These are phyloP conservation scores for Corymbia citriodora DNA, from an alignment of 441 rosid species.

Conservation along the genomic window DNA sequence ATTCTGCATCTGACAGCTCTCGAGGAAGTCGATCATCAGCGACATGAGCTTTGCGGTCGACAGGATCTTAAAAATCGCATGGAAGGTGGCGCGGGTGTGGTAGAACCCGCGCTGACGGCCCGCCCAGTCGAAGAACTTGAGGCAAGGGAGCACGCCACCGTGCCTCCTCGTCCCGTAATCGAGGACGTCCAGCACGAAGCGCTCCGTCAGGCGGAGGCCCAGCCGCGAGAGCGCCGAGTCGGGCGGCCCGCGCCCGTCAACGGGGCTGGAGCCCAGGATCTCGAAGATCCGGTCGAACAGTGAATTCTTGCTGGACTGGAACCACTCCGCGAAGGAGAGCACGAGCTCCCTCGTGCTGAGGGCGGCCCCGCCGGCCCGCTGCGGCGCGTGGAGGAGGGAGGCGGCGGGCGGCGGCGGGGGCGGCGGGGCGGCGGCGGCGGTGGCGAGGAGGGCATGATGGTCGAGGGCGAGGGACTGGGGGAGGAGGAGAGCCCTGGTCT, in stretches of 20 bases:
- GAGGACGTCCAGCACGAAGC: conserved; percentile 55
- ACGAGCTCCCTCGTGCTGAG: conserved; percentile 28
- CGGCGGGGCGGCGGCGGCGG: neutral
- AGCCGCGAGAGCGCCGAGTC: conserved; percentile 34
- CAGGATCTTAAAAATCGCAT: conserved; percentile 68
- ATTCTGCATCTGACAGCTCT: conserved; percentile 15
- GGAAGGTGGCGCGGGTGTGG: conserved; percentile 59
- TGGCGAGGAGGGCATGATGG: neutral
- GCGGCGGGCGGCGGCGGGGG: neutral
- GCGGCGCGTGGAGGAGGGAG: neutral
- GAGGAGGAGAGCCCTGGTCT: conserved; percentile 4
- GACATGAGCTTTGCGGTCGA: conserved; percentile 36
- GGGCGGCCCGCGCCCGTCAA: conserved; percentile 21
- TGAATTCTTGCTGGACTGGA: conserved; percentile 18
- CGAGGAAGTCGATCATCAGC: conserved; percentile 46
- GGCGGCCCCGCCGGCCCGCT: neutral
- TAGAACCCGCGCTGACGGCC: conserved; percentile 60
- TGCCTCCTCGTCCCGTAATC: conserved; percentile 24
- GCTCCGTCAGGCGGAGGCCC: conserved; percentile 43
- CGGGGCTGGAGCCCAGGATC: conserved; percentile 26
- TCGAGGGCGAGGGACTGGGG: neutral
- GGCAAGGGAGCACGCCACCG: conserved; percentile 49
- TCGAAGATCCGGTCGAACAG: conserved; percentile 40
- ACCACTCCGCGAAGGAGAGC: conserved; percentile 48
- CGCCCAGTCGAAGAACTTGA: conserved; percentile 94